Base-by-base conservation (phyloP, 345 rosid genomes). In the Dipteronia dyeriana region DNA sequence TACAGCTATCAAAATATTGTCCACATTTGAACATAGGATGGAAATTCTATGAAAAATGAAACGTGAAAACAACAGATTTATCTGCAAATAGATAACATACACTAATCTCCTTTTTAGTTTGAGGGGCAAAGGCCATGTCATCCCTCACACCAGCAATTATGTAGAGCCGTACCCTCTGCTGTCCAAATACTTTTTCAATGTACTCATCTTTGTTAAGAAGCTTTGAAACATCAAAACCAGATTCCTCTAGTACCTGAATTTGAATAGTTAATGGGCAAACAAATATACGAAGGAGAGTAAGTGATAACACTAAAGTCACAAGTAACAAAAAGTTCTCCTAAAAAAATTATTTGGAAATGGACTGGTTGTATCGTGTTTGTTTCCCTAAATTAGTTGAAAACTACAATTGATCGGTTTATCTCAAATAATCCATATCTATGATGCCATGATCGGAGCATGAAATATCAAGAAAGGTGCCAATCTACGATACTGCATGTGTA, bases 51-150 rank as follows among this genome's bases (percentile, higher is more conserved):
- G 43, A 70, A 66, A 26, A 23, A 56, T 54, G 62, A 71, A 41
- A 45, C 38, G 20, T n/a, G 43, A 62, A 8, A 69, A 29, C 7
- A 3, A 8, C 17, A 54, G 2, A 9, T n/a, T 75, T n/a, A 49
- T 70, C 70, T 39, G 43, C n/a, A 13, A 81, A 65, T 73, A 1
- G 17, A 25, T 29, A 14, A 87, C 99, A 73, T 89, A 97, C 99
- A 84, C 97, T 97, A 76, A 97, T 97, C 87, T 97, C 99, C 88
- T 97, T 97, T 83, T 97, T 97, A 5, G 98, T 97, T 22, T 74
- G 99, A 8, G 98, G 99, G 67, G 98, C 98, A 85, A 97, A 97
- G 78, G 90, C 85, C 61, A 97, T 97, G 83, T 92, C 93, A 78
- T 92, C 94, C 75, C 88, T 88, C 78, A 97, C 98, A 68, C 99